Conservation (phyloP, 163 green algal genomes). For the Chlamydomonas reinhardtii region DNA sequence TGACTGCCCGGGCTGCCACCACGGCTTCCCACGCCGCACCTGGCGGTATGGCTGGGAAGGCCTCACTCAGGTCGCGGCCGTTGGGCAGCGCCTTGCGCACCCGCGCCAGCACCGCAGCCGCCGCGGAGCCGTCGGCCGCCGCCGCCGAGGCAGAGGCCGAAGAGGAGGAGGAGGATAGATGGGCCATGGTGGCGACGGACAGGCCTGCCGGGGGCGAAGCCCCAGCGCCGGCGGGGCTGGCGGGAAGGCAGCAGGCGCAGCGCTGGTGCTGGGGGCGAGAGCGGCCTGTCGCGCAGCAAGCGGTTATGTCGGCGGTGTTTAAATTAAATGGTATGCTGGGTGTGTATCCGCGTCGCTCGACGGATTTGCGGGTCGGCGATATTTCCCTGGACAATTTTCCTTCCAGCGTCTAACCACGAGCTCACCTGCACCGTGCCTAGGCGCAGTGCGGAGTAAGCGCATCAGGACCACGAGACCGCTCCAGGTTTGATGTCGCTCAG, state of each 20-base stretch:
- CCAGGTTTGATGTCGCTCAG: too few species aligned
- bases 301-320: too few species aligned
- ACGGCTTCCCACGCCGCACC: too few species aligned
- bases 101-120: not conserved
- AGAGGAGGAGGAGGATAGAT: not conserved
- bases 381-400: too few species aligned
- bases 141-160: not conserved
- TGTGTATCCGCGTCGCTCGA: too few species aligned
- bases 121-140: not conserved
- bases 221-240: not conserved
- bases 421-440: not conserved
- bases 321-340: too few species aligned
- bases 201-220: not conserved
- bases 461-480: too few species aligned
- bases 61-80: slow-evolving; percentile 28
- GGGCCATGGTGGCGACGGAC: not conserved
- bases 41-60: slow-evolving; percentile 29
- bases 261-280: too few species aligned
- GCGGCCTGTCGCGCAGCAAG: not conserved
- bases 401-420: not conserved
- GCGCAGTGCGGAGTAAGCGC: not conserved
- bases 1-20: too few species aligned
- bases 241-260: too few species aligned
- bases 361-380: too few species aligned
- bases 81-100: slow-evolving; percentile 23